A percentile compares a stretch with the other conserved stretches of the same genome.
phyloP scores from a whole-genome alignment of 345 rosid genomes.

The Syzygium grande region DNA sequence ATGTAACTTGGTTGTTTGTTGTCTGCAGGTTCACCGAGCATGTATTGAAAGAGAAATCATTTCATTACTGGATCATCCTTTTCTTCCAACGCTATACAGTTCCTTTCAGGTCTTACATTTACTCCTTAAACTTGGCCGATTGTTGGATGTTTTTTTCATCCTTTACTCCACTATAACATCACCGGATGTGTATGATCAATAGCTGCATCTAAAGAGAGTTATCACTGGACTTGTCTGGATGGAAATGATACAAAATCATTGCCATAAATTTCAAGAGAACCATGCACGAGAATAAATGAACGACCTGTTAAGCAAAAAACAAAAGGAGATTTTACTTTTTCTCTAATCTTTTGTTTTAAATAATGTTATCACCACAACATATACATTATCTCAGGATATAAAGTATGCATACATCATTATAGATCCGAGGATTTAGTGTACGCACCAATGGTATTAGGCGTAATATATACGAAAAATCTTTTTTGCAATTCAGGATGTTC shows the following conservation, averaged over 20 bases:
- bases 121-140: neutral
- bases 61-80: constrained; percentile 88
- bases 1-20: neutral
- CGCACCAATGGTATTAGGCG: neutral
- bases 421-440: neutral
- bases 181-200: neutral
- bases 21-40: constrained; percentile 72
- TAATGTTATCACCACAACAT: neutral
- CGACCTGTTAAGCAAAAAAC: neutral
- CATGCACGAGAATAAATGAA: neutral
- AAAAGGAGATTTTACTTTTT: neutral
- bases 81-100: constrained; percentile 80
- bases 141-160: neutral
- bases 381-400: neutral
- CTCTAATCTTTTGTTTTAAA: neutral
- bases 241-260: neutral
- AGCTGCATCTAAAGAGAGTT: neutral
- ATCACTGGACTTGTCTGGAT: neutral
- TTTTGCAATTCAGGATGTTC: neutral
- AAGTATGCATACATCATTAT: neutral
- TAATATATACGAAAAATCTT: neutral
- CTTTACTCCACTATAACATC: neutral
- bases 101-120: constrained; percentile 73
- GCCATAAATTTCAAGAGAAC: neutral
- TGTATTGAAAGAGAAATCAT: constrained; percentile 91